phyloP scores from a whole-genome alignment of 352 stramenopile species.

The Phytophthora palmivora region DNA sequence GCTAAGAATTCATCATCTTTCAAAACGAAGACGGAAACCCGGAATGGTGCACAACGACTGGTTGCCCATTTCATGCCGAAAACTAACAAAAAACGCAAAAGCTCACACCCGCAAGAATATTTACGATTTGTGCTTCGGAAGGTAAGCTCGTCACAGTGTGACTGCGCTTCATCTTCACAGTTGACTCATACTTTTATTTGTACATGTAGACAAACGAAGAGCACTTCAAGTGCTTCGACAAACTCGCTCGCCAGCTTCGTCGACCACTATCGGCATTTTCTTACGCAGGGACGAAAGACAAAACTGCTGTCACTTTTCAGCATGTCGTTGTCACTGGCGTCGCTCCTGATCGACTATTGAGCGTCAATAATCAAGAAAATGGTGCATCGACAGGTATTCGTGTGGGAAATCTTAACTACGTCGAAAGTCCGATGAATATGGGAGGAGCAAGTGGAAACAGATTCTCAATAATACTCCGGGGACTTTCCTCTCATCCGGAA shows the following conservation, averaged over 20 bases:
- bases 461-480: slow-evolving; percentile 65
- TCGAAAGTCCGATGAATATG: slow-evolving; percentile 55
- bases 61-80: slow-evolving; percentile 71
- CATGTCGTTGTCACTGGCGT: slow-evolving; percentile 64
- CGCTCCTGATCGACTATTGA: slow-evolving; percentile 47
- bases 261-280: slow-evolving; percentile 61
- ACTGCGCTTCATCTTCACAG: not conserved
- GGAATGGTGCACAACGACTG: slow-evolving; percentile 48
- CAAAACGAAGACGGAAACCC: slow-evolving; percentile 71
- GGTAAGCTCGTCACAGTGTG: slow-evolving; percentile 30
- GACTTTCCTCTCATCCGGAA: slow-evolving; percentile 32
- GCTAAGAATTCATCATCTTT: slow-evolving; percentile 61
- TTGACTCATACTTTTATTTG: slow-evolving; percentile 7
- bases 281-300: slow-evolving; percentile 82
- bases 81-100: slow-evolving; percentile 78
- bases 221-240: slow-evolving; percentile 78
- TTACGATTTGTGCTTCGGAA: slow-evolving; percentile 78
- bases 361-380: slow-evolving; percentile 35
- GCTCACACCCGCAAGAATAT: slow-evolving; percentile 51
- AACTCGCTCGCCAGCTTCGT: slow-evolving; percentile 49
- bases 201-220: slow-evolving; percentile 65
- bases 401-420: slow-evolving; percentile 65
- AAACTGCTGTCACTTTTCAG: slow-evolving; percentile 73
- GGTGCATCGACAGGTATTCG: slow-evolving; percentile 26
- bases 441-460: slow-evolving; percentile 64